Evolutionary conservation across 768 basidiomycete species (phyloP), one percentile per base, ranked within the genome.

Genomic region (Asterophora parasitica): DNA sequence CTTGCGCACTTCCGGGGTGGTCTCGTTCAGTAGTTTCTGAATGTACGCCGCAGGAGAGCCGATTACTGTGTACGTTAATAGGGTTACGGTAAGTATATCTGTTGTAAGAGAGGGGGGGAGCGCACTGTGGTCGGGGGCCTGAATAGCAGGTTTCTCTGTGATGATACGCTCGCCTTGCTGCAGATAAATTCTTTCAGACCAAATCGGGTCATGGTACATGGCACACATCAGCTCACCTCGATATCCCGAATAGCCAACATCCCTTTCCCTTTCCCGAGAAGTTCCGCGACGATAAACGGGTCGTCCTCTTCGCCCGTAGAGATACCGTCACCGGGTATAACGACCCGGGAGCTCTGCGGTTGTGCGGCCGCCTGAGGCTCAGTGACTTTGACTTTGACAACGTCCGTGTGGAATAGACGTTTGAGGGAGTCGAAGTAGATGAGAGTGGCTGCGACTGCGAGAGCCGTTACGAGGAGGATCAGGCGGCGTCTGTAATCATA

Each of bases 101-200:
- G n/a, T n/a, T n/a, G n/a, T n/a, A n/a, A n/a, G 10, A 44, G 17
- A 35, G 38, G 17, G 16, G 16, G 16, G 19, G 26, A 43, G 45
- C 19, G 42, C 40, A 83, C 83, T 69, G 51, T 70, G 59, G 38
- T 51, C 59, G 4, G 82, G 79, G 4, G 83, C 72, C 4, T 69
- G 53, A 52, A 85, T 75, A 1, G 82, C 61, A 4, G 83, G 81
- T 35, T 63, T 62, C 58, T 85, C 82, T 34, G 67, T 71, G 3
- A 83, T 65, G 12, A 85, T 52, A 1, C 77, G 62, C 55, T 85
- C 82, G 42, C 82, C 82, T 73, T 74, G 81, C 79, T 52, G 36
- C 19, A 43, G 35, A 39, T 7, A 17, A 34, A 38, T n/a, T n/a
- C n/a, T n/a, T n/a, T n/a, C n/a, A n/a, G n/a, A n/a, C n/a, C n/a